Evolutionary conservation across 257 asterid species (phyloP).

Genomic region (Petunia axillaris): DNA sequence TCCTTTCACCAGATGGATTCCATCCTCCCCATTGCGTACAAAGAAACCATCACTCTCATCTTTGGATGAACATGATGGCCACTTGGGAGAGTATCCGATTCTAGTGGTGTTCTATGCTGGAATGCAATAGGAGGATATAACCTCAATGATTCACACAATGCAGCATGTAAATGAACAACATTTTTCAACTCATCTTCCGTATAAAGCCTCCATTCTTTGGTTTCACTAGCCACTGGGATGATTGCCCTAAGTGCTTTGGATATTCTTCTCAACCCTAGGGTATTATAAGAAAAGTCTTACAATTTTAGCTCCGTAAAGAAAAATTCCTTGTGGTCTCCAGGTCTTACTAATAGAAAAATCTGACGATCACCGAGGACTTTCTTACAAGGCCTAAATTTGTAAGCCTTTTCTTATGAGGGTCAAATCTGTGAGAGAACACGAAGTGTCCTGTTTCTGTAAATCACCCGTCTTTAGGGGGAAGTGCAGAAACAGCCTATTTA

Average conservation of each 20-base stretch:
- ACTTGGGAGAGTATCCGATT: slow-evolving; percentile 50
- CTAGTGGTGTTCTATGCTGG: slow-evolving; percentile 51
- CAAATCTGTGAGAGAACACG: too few species aligned
- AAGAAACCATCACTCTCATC: slow-evolving; percentile 45
- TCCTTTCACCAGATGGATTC: slow-evolving; percentile 55
- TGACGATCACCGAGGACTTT: too few species aligned
- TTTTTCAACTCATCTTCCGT: neutral
- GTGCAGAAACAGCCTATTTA: too few species aligned
- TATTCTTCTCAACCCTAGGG: neutral
- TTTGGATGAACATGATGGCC: slow-evolving; percentile 51
- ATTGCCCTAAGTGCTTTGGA: neutral
- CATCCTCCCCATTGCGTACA: slow-evolving; percentile 71
- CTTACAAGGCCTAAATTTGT: too few species aligned
- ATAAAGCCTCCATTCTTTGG: neutral
- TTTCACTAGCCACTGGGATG: neutral
- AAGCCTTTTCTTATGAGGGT: too few species aligned
- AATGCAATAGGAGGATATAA: slow-evolving; percentile 65
- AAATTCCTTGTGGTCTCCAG: too few species aligned
- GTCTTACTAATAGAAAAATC: too few species aligned
- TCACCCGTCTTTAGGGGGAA: too few species aligned
- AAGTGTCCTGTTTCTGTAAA: too few species aligned
- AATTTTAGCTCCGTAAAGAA: too few species aligned
- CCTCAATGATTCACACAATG: slow-evolving; percentile 56
- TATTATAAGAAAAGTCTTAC: neutral
- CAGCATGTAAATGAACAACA: slow-evolving; percentile 22